Evolutionary conservation across 2,329 filamentous ascomycete genomes (phyloP), one percentile per base, ranked within the genome.

Genomic region (Lasiodiplodia citricola): DNA sequence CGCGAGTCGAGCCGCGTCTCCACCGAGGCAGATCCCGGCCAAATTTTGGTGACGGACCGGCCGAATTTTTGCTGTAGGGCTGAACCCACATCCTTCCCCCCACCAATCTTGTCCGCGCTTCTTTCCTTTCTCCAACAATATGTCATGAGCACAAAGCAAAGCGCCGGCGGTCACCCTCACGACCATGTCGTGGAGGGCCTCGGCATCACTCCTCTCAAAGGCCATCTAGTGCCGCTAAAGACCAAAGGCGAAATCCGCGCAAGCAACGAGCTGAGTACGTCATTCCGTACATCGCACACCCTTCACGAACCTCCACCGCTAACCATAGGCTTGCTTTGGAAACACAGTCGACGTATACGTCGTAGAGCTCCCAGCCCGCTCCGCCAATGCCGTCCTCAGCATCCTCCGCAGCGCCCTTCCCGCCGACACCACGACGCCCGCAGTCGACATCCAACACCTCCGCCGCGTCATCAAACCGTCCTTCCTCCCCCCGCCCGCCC

Each of bases 381-480:
- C 86, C 73, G 91, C 92, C 72, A 93, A 91, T 78, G 85, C 87
- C 72, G 86, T 93, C 75, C 87, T 96, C 76, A 84, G 82, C 75
- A 76, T 81, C 70, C 79, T 85, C 75, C 83, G 83, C 75, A 78
- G 79, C 67, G 79, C 80, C 51, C 74, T 84, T 55, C 79, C 80
- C 47, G 78, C 80, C 69, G 79, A 82, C 71, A 82, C 81, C 70
- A 73, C 78, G 11, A 81, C 84, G 11, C 3, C 38, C 16, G 5
- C 41, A 16, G n/a, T 10, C 73, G 64, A 67, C 64, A 77, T 85
- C 60, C 82, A 83, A 69, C 84, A 95, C 81, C 84, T 95, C 68
- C 91, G 92, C 71, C 87, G 92, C 77, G 92, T 93, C 77, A 91
- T 90, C 69, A 93, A 94, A 79, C 87, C 87, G 57, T 83, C 84